These are phyloP conservation scores for Musa troglodytarum DNA, from an alignment of 176 grass and related monocot species.

Conservation along the genomic window DNA sequence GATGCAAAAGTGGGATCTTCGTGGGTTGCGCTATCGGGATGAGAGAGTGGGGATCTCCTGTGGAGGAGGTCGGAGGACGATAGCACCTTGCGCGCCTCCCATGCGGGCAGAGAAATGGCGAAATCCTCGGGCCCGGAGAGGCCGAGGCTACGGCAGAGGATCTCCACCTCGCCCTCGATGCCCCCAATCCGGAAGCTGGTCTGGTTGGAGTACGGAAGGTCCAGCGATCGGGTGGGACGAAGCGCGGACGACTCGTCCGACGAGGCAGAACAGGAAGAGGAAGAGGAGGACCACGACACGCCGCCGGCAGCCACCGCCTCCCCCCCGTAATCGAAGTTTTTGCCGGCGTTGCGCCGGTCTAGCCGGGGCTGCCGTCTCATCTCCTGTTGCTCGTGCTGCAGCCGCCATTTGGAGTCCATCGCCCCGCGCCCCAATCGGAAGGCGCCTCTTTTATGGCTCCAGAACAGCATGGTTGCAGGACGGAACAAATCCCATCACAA, in stretches of 20 bases:
- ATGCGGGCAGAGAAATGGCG: slow-evolving; percentile 50
- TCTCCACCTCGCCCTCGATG: slow-evolving; percentile 40
- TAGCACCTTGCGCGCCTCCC: slow-evolving; percentile 44
- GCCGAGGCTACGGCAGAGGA: slow-evolving; percentile 53
- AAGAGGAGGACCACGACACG: neutral
- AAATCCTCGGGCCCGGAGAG: slow-evolving; percentile 78
- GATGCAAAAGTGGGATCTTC: neutral
- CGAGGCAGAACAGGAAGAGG: neutral
- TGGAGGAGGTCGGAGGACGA: neutral
- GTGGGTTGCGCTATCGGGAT: neutral
- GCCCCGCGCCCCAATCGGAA: neutral
- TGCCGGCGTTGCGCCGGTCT: slow-evolving; percentile 54
- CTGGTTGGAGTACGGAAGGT: slow-evolving; percentile 25
- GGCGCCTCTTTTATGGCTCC: slow-evolving; percentile 2
- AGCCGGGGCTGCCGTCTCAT: slow-evolving; percentile 27
- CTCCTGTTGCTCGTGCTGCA: no score
- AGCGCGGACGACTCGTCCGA: slow-evolving; percentile 6
- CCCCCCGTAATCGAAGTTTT: slow-evolving; percentile 32
- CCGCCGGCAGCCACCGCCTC: neutral
- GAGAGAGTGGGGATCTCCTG: neutral
- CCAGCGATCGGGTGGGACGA: neutral
- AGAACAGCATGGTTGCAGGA: neutral
- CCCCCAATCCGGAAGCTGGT: slow-evolving; percentile 76
- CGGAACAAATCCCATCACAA: neutral
- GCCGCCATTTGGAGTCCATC: neutral